Conservation (phyloP, 2,329 filamentous ascomycete genomes). For the Trichoderma sp. region DNA sequence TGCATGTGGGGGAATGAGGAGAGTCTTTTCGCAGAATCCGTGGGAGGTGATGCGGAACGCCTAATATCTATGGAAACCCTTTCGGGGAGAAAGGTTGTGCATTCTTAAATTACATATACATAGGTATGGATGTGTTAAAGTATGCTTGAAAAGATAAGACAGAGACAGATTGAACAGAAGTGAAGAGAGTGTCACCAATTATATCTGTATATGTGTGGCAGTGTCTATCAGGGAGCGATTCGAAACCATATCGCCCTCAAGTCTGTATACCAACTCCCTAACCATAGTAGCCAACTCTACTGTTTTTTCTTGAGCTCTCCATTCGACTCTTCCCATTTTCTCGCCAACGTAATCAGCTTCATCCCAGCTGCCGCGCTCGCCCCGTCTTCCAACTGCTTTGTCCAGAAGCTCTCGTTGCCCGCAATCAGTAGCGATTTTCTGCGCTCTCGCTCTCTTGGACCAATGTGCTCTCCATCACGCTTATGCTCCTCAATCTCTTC, state of each 20-base stretch:
- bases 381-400: constrained; percentile 42
- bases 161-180: neutral
- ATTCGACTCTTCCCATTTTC: constrained; percentile 23
- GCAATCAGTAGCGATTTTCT: constrained; percentile 37
- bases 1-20: neutral
- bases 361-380: constrained; percentile 36
- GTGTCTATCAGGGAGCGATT: neutral
- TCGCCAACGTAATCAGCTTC: constrained; percentile 35
- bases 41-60: neutral
- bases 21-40: neutral
- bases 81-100: too few species aligned
- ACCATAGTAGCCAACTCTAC: neutral
- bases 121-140: neutral
- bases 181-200: neutral
- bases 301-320: constrained; percentile 10
- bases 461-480: constrained; percentile 33
- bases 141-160: neutral
- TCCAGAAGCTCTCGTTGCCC: constrained; percentile 41
- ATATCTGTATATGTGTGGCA: too few species aligned
- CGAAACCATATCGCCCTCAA: neutral
- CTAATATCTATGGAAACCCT: too few species aligned
- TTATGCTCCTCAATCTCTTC: constrained; percentile 43
- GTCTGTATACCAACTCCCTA: neutral
- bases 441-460: constrained; percentile 38
- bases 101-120: neutral